Evolutionary conservation across 129 eudicot species (phyloP), one percentile per base, ranked within the genome.

Genomic region (Mikania micrantha): DNA sequence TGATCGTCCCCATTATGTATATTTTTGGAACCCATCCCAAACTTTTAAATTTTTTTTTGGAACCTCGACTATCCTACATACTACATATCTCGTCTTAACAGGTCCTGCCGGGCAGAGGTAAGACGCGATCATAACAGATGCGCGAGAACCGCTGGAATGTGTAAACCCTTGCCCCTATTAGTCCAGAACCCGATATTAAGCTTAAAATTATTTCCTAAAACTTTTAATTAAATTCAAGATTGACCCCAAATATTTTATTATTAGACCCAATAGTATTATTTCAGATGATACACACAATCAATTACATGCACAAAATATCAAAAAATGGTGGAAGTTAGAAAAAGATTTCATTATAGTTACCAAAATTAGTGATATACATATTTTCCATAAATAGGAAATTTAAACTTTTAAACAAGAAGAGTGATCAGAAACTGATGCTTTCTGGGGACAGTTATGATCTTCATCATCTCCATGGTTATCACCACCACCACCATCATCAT

Each of bases 341-440:
- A 65, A 39, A 72, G 73, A 73, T 72, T 69, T 72, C 78, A 78
- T 54, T 78, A 72, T 66, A 73, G 68, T 66, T 78, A 45, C 78
- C 35, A 66, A 72, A 78, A 65, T 66, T 71, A 72, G 78, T 72
- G 73, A 66, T 69, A 34, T 72, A 71, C 77, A 78, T 60, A 72
- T 65, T 57, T 78, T 42, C 77, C 78, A 72, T 66, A 58, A 28
- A 58, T 35, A 64, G 57, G 20, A 25, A 63, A 56, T 60, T 78
- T 74, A 82, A 35, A 54, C 71, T 38, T 22, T 29, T 12, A 59
- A 67, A 66, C 50, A 54, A 49, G 67, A 77, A 36, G 77, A 71
- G 67, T 56, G 29, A 53, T 69, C 83, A 53, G 68, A 49, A 59
- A 56, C 70, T 22, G 12, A 60, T 25, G 68, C 67, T 66, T 72